These are phyloP conservation scores for Closterium sp. DNA, from an alignment of 139 green algal genomes.

Conservation along the genomic window DNA sequence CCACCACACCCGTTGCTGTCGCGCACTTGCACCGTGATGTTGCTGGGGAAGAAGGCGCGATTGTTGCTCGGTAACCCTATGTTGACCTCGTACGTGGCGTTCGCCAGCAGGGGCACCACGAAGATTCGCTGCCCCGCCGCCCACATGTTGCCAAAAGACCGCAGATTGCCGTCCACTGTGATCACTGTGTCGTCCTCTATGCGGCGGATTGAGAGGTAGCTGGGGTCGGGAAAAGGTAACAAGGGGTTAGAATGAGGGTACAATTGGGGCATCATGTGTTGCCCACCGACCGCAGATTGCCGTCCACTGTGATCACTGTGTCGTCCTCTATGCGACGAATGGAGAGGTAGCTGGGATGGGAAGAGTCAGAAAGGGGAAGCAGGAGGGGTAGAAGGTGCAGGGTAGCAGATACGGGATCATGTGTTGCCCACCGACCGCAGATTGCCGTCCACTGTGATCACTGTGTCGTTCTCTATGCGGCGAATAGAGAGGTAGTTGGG, in stretches of 20 bases:
- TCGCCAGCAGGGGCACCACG: background rate
- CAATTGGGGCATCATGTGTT: too few relatives aligned
- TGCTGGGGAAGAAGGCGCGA: background rate
- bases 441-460: too few relatives aligned
- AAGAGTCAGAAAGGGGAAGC: too few relatives aligned
- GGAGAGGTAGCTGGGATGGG: background rate
- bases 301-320: background rate
- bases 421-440: too few relatives aligned
- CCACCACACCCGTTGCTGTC: background rate
- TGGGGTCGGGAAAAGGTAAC: background rate
- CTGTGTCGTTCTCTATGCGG: background rate
- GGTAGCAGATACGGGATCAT: too few relatives aligned
- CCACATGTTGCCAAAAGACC: background rate
- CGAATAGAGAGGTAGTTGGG: background rate
- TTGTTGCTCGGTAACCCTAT: background rate
- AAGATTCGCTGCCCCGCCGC: background rate
- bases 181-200: background rate
- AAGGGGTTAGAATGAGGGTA: too few relatives aligned
- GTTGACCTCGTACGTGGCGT: conserved; percentile 1
- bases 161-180: background rate
- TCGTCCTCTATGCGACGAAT: conserved; percentile 5
- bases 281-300: background rate
- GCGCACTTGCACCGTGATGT: background rate
- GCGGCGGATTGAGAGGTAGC: background rate
- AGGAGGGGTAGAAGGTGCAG: too few relatives aligned